phyloP scores from a whole-genome alignment of 192 early-diverging fungal species.

The Pilaira anomala region DNA sequence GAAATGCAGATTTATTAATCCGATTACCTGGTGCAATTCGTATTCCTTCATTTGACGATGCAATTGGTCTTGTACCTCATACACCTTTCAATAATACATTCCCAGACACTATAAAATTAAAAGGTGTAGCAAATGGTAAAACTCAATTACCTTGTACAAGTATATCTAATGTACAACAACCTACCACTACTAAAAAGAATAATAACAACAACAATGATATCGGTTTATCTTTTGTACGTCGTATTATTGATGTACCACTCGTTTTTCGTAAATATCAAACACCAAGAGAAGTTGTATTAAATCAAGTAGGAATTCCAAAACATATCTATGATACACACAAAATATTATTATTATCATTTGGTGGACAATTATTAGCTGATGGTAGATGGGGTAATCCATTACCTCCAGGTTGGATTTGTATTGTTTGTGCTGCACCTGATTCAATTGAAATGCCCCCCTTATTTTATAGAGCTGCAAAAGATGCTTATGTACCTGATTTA shows the following conservation, averaged over 20 bases:
- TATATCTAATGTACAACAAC: conserved; percentile 17
- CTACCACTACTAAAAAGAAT: not conserved
- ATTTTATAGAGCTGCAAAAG: conserved; percentile 50
- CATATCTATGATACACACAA: conserved; percentile 45
- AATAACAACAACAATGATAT: not conserved
- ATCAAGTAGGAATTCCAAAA: conserved; percentile 43
- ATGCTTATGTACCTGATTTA: conserved; percentile 60
- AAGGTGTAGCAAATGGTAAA: conserved; percentile 36
- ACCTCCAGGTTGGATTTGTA: conserved; percentile 54
- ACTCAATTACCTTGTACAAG: conserved; percentile 19
- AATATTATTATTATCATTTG: conserved; percentile 16
- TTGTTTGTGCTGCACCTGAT: conserved; percentile 54
- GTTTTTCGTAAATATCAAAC: conserved; percentile 50
- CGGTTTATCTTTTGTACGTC: conserved; percentile 22
- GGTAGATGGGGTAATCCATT: conserved; percentile 35
- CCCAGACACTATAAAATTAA: not conserved
- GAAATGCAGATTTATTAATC: conserved; percentile 48
- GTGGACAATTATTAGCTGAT: conserved; percentile 9
- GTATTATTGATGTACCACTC: conserved; percentile 54
- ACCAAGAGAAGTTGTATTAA: conserved; percentile 42
- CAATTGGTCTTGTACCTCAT: conserved; percentile 22
- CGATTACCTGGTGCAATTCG: conserved; percentile 54
- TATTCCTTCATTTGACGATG: conserved; percentile 52
- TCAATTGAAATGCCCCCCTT: conserved; percentile 40
- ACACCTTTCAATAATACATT: conserved; percentile 21